Evolutionary conservation across 176 grass and related monocot species (phyloP).

Genomic region (Oryza longistaminata): DNA sequence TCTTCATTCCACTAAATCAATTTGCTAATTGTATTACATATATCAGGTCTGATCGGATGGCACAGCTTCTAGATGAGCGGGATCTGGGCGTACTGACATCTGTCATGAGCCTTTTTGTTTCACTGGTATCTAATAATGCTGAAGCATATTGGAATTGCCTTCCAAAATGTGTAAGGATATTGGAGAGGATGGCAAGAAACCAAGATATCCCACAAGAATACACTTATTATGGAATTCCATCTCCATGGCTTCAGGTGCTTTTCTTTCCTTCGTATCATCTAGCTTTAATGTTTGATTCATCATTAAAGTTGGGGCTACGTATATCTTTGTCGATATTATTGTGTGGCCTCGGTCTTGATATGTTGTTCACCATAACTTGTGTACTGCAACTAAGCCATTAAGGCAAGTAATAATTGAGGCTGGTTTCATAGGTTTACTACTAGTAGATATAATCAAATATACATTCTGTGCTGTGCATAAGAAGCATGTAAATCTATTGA

Average conservation of each 20-base stretch:
- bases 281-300: constrained; percentile 2
- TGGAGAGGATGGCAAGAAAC: constrained; percentile 93
- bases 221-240: constrained; percentile 99
- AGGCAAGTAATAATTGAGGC: background rate
- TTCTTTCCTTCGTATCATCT: constrained; percentile 15
- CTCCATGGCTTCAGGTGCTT: constrained; percentile 99
- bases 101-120: constrained; percentile 99
- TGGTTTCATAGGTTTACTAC: background rate
- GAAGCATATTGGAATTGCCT: constrained; percentile 99
- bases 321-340: background rate
- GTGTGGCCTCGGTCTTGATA: background rate
- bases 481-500: background rate
- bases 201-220: constrained; percentile 99
- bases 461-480: background rate
- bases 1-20: constrained; percentile 11
- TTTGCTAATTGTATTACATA: constrained; percentile 16
- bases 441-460: background rate
- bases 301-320: background rate
- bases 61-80: constrained; percentile 96
- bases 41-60: constrained; percentile 94
- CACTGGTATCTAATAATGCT: constrained; percentile 86
- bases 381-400: background rate
- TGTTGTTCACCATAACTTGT: background rate
- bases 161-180: constrained; percentile 90
- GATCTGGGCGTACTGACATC: constrained; percentile 94